Base-by-base conservation (phyloP, 2,329 filamentous ascomycete genomes). In the Cordyceps farinosa region DNA sequence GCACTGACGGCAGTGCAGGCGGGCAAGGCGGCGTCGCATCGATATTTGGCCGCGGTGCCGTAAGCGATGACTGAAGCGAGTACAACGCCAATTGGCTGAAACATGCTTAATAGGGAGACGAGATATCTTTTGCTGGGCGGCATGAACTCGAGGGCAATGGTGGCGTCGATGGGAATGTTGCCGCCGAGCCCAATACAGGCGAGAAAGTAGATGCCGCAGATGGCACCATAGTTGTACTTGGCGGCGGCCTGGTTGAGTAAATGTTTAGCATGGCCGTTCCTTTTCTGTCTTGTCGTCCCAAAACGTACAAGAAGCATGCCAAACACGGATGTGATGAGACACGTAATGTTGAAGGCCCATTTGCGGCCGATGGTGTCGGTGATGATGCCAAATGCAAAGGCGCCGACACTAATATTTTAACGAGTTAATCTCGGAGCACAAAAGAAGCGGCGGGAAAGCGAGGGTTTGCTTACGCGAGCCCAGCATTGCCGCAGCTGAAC, bases 271-370 rank as follows among this genome's bases (percentile, higher is more conserved):
- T 22, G 38, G 1, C 17, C 29, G 29, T 15, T 38, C 10, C 4
- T 6, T 34, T n/a, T 11, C 11, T 45, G 30, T 32, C 5, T 32
- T 15, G 27, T 47, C 30, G 2, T 44, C 2, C 17, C 11, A 27
- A 1, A 3, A 34, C 54, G 13, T 64, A 55, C 50, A 47, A 61
- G 61, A 22, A 60, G 64, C 5, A 82, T 71, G 13, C 81, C 80
- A 62, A 83, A 83, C 9, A 79, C 70, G n/a, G 77, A 77, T 13
- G 78, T 71, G 61, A 82, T 76, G 36, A 83, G 71, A 55, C 80
- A 79, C 3, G 81, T 83, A 17, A 82, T 70, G 67, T 83, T 83
- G 75, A 84, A 84, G 2, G 79, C 80, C 76, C 78, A 82, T 66
- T 76, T 74, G 32, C 81, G 75, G 55, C 71, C 70, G 5, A 65